These are phyloP conservation scores for Podospora pseudoanserina DNA, from an alignment of 495 filamentous ascomycete genomes.

Conservation along the genomic window DNA sequence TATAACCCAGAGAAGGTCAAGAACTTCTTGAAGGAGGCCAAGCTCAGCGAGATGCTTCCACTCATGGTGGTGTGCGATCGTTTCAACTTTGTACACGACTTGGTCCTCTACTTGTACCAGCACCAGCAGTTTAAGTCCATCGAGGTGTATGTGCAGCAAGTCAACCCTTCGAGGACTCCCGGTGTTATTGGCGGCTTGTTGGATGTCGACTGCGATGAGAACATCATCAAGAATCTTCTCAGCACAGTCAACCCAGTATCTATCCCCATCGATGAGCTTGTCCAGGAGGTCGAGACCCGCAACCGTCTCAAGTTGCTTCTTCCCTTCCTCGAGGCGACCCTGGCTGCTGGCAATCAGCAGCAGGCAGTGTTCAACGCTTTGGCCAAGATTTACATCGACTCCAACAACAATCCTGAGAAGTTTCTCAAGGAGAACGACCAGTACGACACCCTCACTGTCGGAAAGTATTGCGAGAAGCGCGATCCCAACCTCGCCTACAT, in stretches of 20 bases:
- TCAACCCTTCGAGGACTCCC: constrained; percentile 91
- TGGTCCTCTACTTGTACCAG: constrained; percentile 96
- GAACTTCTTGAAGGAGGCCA: constrained; percentile 98
- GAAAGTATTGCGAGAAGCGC: constrained; percentile 98
- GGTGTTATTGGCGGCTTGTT: constrained; percentile 93
- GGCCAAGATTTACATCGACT: constrained; percentile 99
- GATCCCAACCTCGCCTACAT: constrained; percentile 97
- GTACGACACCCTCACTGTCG: constrained; percentile 88
- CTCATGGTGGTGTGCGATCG: constrained; percentile 98
- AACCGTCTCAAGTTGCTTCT: constrained; percentile 95
- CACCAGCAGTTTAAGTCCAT: constrained; percentile 99
- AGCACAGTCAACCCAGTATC: constrained; percentile 76
- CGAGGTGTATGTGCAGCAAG: constrained; percentile 97
- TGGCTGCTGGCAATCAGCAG: constrained; percentile 90
- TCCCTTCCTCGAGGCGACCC: constrained; percentile 91
- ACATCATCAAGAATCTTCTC: constrained; percentile 91
- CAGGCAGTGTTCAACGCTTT: constrained; percentile 97
- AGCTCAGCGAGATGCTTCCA: constrained; percentile 85
- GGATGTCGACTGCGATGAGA: constrained; percentile 96
- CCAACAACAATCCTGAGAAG: constrained; percentile 97
- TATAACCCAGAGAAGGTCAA: constrained; percentile 98
- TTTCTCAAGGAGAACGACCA: constrained; percentile 98
- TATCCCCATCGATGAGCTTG: constrained; percentile 94
- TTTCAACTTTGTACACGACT: constrained; percentile 96
- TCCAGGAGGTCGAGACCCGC: constrained; percentile 87